Base-by-base conservation (phyloP, 208 protist species). In the Naegleria fowleri region DNA sequence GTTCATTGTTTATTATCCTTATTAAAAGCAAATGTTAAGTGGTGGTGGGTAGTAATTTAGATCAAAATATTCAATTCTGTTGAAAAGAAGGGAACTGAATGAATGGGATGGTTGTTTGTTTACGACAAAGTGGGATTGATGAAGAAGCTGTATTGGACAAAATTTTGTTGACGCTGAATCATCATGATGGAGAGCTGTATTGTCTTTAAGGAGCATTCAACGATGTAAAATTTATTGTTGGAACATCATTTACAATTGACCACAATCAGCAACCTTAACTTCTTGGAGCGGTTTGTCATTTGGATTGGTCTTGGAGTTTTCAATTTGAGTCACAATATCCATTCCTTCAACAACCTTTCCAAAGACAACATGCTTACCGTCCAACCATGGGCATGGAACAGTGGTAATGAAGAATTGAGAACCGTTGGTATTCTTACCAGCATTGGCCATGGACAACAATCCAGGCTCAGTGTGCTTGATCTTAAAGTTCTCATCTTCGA, bases 311-410 rank as follows among this genome's bases (percentile, higher is more conserved):
- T 96, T 96, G 79, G 93, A 92, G 25, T 91, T 87, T 93, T 98
- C 96, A 58, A 98, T 90, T 9, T 90, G 92, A 91, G 94, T 96
- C 11, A 98, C 95, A 75, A 95, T 91, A 40, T 98, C 95, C 92
- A 94, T 96, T 41, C 97, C 97, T 67, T 94, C 94, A 13, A 95
- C 90, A 48, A 98, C 97, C 89, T 96, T 93, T 22, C 98, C 97
- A 91, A 99, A 98, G 48, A 98, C 97, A 36, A 98, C 97, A 93
- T 99, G 98, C 92, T 98, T 98, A 83, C 96, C 96, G 90, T 98
- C 97, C 52, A 98, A 93, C 96, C 96, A 97, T 67, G 96, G 94
- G 91, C 95, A 96, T 13, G 94, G 90, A 5, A 95, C 95, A 22
- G 95, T 96, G 92, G 95, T 97, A 79, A 98, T 94, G 92, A 98